Evolutionary conservation across 345 rosid species (phyloP).

Genomic region (Citrus inodora): DNA sequence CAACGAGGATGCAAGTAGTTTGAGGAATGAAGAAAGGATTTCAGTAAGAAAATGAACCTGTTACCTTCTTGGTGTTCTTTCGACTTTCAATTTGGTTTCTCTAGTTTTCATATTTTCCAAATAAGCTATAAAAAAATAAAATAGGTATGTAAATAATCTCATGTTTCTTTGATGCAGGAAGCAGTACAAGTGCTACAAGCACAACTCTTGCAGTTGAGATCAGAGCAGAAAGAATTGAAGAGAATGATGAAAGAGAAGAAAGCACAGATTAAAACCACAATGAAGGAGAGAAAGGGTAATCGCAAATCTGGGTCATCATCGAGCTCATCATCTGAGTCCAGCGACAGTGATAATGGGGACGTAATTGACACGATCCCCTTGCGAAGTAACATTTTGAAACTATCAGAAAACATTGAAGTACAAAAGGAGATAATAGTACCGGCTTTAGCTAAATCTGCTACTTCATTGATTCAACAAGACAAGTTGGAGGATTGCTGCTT

Average conservation of each 20-base stretch:
- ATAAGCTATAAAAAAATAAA: not conserved
- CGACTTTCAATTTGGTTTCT: not conserved
- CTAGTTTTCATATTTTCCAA: not conserved
- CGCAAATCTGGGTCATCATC: constrained; percentile 17
- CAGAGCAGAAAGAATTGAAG: constrained; percentile 52
- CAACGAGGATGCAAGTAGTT: not conserved
- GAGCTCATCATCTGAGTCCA: constrained; percentile 37
- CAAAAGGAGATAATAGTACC: not conserved
- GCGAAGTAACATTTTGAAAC: constrained; percentile 15
- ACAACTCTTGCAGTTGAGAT: constrained; percentile 47
- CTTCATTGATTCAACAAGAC: not conserved
- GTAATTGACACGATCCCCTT: constrained; percentile 46
- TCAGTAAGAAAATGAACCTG: constrained; percentile 2
- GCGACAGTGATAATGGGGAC: constrained; percentile 54
- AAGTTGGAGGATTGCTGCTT: not conserved
- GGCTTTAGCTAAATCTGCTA: not conserved
- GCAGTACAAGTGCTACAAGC: constrained; percentile 42
- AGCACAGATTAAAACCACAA: constrained; percentile 35
- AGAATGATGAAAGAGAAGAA: constrained; percentile 45
- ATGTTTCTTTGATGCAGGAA: constrained; percentile 39
- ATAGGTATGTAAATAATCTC: not conserved
- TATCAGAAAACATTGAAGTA: not conserved
- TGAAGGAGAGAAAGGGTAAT: constrained; percentile 20
- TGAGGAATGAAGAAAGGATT: not conserved
- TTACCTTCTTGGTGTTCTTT: not conserved